phyloP scores from a whole-genome alignment of 495 filamentous ascomycete species.

The Podospora anserina region DNA sequence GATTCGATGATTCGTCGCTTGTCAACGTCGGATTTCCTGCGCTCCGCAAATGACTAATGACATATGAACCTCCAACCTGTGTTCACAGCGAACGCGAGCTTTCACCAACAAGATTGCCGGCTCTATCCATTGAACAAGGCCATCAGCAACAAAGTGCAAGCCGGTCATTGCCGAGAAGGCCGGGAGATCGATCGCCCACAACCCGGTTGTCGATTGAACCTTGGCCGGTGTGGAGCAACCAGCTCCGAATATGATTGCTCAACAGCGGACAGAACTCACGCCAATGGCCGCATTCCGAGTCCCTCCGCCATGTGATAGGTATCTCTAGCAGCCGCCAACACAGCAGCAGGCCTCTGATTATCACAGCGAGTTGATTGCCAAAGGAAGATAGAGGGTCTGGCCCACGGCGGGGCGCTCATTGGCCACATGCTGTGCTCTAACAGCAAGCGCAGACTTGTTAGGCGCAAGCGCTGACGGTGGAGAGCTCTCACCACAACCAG shows the following conservation, averaged over 20 bases:
- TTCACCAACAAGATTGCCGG: conserved; percentile 5
- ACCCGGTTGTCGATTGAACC: conserved; percentile 19
- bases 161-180: conserved; percentile 13
- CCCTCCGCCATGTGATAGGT: conserved; percentile 25
- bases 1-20: conserved; percentile 2
- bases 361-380: conserved; percentile 12
- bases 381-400: conserved; percentile 9
- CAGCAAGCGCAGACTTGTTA: background rate
- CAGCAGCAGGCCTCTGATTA: background rate
- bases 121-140: conserved; percentile 1
- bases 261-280: background rate
- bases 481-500: background rate
- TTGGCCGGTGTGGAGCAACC: conserved; percentile 21
- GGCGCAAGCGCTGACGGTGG: background rate
- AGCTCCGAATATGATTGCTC: conserved; percentile 18
- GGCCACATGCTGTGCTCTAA: background rate
- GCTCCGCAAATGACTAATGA: conserved; percentile 7
- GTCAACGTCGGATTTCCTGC: background rate
- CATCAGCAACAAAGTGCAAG: background rate
- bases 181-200: conserved; percentile 19
- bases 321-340: conserved; percentile 13
- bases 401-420: background rate
- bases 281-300: conserved; percentile 20
- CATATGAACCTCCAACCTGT: background rate
- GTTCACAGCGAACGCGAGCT: conserved; percentile 1